Percentiles rank a stretch among this genome's conserved stretches.
phyloP scores from a whole-genome alignment of 257 asterid species.

The Solanum boliviense region DNA sequence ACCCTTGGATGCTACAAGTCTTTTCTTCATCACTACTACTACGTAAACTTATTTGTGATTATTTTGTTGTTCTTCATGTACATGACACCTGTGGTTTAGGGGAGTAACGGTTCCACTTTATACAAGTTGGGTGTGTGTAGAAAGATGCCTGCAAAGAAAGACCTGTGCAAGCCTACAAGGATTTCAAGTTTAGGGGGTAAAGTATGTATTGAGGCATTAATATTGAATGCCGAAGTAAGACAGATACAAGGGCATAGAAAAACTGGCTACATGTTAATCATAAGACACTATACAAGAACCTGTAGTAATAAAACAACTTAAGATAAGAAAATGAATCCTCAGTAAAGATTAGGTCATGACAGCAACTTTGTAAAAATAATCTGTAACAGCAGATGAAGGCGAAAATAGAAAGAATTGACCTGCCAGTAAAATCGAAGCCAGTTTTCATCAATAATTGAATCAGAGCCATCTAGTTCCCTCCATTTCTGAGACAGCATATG shows the following conservation, averaged over 20 bases:
- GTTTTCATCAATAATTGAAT: conserved; percentile 69
- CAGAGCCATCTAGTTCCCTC: conserved; percentile 64
- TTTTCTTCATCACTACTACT: background rate
- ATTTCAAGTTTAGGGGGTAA: background rate
- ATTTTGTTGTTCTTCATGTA: background rate
- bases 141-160: background rate
- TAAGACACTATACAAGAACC: background rate
- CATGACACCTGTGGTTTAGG: background rate
- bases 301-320: background rate
- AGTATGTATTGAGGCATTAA: background rate
- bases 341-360: background rate
- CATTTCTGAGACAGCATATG: conserved; percentile 96
- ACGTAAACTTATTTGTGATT: background rate
- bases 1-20: background rate
- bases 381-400: background rate
- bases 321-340: background rate
- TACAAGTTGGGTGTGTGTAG: background rate
- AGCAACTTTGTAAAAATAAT: background rate
- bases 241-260: background rate
- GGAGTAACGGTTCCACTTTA: background rate
- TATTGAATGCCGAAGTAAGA: background rate
- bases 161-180: background rate
- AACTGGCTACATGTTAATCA: background rate
- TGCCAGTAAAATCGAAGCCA: conserved; percentile 99
- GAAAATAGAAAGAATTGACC: conserved; percentile 27